Evolutionary conservation across 176 grass and related monocot species (phyloP).

Genomic region (Avena atlantica): DNA sequence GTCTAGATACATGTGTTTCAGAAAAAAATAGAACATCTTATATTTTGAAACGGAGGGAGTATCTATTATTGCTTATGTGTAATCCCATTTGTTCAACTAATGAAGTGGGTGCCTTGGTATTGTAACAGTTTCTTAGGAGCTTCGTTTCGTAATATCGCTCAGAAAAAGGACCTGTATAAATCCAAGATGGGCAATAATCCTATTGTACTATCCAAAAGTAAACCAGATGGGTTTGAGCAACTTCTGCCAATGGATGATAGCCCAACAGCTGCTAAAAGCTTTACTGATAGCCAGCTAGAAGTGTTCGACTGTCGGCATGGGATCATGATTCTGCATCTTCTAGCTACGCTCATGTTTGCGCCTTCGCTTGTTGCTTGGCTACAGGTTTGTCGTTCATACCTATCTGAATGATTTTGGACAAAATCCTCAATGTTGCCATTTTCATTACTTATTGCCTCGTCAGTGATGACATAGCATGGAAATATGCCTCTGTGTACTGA

Average conservation of each 20-base stretch:
- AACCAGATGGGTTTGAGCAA: conserved; percentile 57
- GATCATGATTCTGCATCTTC: conserved; percentile 83
- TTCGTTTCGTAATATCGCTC: conserved; percentile 78
- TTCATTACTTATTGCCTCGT: not conserved
- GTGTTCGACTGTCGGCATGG: conserved; percentile 78
- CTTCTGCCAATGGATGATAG: conserved; percentile 81
- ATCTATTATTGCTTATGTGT: conserved; percentile 1
- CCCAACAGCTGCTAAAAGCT: conserved; percentile 74
- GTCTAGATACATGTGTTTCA: no score
- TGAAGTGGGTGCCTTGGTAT: conserved; percentile 40
- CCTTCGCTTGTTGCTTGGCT: conserved; percentile 95
- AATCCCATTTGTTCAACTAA: conserved; percentile 23
- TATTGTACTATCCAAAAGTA: conserved; percentile 53
- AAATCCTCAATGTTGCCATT: conserved; percentile 14
- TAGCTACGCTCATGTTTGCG: conserved; percentile 81
- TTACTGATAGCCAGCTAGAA: conserved; percentile 90
- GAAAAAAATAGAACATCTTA: no score
- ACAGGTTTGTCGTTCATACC: conserved; percentile 62
- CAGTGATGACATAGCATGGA: not conserved
- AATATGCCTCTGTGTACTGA: not conserved
- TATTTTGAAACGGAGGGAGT: no score
- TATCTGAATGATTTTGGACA: conserved; percentile 18
- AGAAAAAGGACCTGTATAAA: conserved; percentile 67
- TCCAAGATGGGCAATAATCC: conserved; percentile 54
- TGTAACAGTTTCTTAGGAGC: conserved; percentile 84